Percentiles rank a stretch among this genome's conserved stretches.
Conservation (phyloP, 202 grass and related monocot genomes). For the Setaria italica region DNA sequence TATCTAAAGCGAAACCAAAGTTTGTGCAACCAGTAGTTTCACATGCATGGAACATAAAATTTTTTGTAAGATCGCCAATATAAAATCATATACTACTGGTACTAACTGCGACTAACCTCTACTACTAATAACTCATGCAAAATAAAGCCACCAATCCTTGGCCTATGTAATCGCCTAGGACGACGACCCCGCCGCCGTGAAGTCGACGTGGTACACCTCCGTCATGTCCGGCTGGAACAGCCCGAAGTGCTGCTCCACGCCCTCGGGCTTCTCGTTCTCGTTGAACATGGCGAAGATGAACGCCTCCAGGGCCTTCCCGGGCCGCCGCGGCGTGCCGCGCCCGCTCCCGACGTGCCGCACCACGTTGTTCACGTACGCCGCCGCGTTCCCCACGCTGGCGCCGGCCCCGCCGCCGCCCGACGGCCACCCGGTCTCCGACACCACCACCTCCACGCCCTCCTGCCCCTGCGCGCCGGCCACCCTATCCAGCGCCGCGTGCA, state of each 20-base stretch:
- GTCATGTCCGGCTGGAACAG: conserved; percentile 84
- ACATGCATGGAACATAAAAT: not conserved
- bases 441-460: conserved; percentile 54
- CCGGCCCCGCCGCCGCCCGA: conserved; percentile 65
- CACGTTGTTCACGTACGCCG: conserved; percentile 77
- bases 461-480: not conserved
- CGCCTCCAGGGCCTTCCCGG: conserved; percentile 74
- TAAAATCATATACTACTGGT: not conserved
- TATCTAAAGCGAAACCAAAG: not conserved
- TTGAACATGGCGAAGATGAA: conserved; percentile 97
- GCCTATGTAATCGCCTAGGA: conserved; percentile 14
- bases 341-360: conserved; percentile 59
- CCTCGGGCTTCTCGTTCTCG: conserved; percentile 83
- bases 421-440: conserved; percentile 95
- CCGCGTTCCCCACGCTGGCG: conserved; percentile 74
- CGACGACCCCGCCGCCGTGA: conserved; percentile 36
- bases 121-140: not conserved
- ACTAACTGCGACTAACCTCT: not conserved
- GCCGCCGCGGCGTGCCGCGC: conserved; percentile 73
- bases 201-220: conserved; percentile 86
- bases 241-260: conserved; percentile 82
- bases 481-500: conserved; percentile 76
- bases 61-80: not conserved
- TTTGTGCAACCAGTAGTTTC: not conserved
- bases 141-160: not conserved